Evolutionary conservation across 2,329 filamentous ascomycete species (phyloP).

Genomic region (Dendryphion nanum): DNA sequence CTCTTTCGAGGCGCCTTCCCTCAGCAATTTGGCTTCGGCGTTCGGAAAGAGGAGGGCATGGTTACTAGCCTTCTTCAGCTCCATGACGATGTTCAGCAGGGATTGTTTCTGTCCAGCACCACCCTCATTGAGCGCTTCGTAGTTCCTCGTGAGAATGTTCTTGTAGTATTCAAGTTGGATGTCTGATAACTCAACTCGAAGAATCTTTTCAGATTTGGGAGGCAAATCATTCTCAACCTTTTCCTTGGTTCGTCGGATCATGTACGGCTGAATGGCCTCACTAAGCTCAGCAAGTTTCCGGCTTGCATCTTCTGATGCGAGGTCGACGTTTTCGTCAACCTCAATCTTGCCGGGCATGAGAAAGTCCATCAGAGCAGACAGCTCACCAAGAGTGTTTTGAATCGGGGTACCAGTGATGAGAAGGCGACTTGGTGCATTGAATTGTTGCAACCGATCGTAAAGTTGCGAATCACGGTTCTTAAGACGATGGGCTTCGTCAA

Average conservation of each 20-base stretch:
- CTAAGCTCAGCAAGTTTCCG: slow-evolving; percentile 85
- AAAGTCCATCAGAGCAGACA: slow-evolving; percentile 92
- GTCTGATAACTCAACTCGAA: slow-evolving; percentile 94
- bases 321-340: slow-evolving; percentile 88
- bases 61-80: slow-evolving; percentile 98
- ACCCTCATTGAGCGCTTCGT: slow-evolving; percentile 88
- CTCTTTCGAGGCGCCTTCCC: slow-evolving; percentile 76
- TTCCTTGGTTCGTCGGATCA: slow-evolving; percentile 92
- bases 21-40: slow-evolving; percentile 84
- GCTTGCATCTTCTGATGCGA: slow-evolving; percentile 77
- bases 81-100: slow-evolving; percentile 98
- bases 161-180: slow-evolving; percentile 98
- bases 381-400: slow-evolving; percentile 91
- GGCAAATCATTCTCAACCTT: slow-evolving; percentile 96
- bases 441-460: slow-evolving; percentile 80
- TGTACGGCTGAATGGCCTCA: slow-evolving; percentile 84
- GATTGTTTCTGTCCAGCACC: slow-evolving; percentile 91
- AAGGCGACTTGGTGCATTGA: slow-evolving; percentile 83
- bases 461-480: slow-evolving; percentile 96
- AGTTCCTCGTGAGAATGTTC: slow-evolving; percentile 96
- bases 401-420: slow-evolving; percentile 97
- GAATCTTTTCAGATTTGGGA: slow-evolving; percentile 97
- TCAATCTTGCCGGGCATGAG: slow-evolving; percentile 90
- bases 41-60: slow-evolving; percentile 98
- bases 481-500: slow-evolving; percentile 93